Conservation (phyloP, 495 filamentous ascomycete genomes). For the Cercophora sp. region DNA sequence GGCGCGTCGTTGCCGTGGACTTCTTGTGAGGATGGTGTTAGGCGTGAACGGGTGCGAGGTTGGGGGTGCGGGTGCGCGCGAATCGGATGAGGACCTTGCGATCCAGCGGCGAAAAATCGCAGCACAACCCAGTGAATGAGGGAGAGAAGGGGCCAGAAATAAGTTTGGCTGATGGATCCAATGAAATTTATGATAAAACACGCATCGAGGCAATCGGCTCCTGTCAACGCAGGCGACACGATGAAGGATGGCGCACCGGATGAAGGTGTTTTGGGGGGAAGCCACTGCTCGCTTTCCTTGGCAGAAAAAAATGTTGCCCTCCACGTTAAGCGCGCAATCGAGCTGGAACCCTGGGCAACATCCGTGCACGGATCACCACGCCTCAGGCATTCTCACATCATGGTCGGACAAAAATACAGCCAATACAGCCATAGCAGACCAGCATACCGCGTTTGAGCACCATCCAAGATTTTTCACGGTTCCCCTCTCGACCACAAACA, state of each 20-base stretch:
- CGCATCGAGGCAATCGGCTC: constrained; percentile 17
- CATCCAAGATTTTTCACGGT: too few relatives aligned
- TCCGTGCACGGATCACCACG: constrained; percentile 4
- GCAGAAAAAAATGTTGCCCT: constrained; percentile 16
- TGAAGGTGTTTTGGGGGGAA: constrained; percentile 15
- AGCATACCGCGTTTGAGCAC: too few relatives aligned
- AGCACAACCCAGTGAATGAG: constrained; percentile 4
- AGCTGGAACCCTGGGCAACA: constrained; percentile 3
- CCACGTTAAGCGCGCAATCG: constrained; percentile 19
- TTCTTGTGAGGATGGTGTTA: neutral
- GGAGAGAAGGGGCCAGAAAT: neutral
- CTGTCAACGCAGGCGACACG: constrained; percentile 16
- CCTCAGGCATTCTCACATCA: constrained; percentile 15
- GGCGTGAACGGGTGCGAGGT: constrained; percentile 8
- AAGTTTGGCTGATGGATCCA: constrained; percentile 12
- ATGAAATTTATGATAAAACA: constrained; percentile 13
- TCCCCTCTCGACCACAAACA: too few relatives aligned
- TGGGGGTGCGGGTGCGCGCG: constrained; percentile 6
- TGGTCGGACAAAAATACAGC: too few relatives aligned
- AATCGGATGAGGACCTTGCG: constrained; percentile 7
- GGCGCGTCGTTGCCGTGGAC: constrained; percentile 9
- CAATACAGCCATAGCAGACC: too few relatives aligned
- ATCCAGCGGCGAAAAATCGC: neutral
- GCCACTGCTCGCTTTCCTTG: constrained; percentile 10
- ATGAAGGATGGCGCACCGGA: constrained; percentile 15